phyloP scores from a whole-genome alignment of 306 rosid genomes.

The Calophaca sinica region DNA sequence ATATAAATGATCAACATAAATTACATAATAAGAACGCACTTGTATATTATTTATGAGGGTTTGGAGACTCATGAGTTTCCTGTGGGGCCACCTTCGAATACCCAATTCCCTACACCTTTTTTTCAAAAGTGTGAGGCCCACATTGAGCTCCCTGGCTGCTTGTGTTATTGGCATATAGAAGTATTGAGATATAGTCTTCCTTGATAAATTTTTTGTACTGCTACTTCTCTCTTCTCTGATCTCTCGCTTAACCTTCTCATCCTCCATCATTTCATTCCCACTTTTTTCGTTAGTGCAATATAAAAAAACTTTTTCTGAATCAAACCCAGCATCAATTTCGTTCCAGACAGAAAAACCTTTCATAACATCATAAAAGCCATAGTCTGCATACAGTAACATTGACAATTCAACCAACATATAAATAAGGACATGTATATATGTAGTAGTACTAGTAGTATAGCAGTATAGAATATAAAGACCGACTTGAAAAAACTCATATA shows the following conservation, averaged over 20 bases:
- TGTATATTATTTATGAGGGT: conserved; percentile 72
- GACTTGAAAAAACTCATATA: not conserved
- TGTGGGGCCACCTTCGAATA: conserved; percentile 87
- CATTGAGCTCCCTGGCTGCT: conserved; percentile 80
- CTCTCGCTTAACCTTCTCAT: not conserved
- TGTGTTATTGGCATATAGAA: conserved; percentile 85
- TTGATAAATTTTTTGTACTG: conserved; percentile 52
- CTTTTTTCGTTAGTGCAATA: conserved; percentile 31
- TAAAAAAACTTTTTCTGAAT: conserved; percentile 9
- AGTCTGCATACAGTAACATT: conserved; percentile 51
- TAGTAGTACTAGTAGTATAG: not conserved
- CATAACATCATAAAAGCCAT: conserved; percentile 33
- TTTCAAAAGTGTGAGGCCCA: conserved; percentile 81
- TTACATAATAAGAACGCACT: conserved; percentile 43
- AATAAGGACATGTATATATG: not conserved
- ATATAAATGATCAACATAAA: not conserved
- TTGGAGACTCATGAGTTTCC: conserved; percentile 86
- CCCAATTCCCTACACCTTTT: conserved; percentile 90
- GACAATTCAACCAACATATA: not conserved
- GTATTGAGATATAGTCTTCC: conserved; percentile 60
- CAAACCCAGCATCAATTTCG: conserved; percentile 47
- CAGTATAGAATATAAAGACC: not conserved
- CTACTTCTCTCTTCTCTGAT: conserved; percentile 40
- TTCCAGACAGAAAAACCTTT: conserved; percentile 42
- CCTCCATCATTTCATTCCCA: conserved; percentile 29